phyloP scores from a whole-genome alignment of 2,329 filamentous ascomycete genomes.

The Rutstroemia sydowiana region DNA sequence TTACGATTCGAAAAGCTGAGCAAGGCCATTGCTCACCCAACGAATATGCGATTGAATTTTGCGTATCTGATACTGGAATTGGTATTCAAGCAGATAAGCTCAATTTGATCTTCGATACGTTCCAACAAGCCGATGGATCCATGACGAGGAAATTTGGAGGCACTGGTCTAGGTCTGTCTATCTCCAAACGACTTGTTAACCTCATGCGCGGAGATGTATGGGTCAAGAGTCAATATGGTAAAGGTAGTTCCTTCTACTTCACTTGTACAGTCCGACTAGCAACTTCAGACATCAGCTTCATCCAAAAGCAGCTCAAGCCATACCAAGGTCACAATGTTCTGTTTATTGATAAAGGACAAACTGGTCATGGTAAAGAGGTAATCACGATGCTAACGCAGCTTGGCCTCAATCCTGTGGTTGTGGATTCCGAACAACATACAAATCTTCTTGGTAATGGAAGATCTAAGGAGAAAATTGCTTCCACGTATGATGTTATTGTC shows the following conservation, averaged over 20 bases:
- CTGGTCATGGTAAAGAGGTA: constrained; percentile 68
- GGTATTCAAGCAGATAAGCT: constrained; percentile 94
- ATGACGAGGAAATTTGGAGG: constrained; percentile 95
- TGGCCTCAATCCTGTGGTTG: constrained; percentile 73
- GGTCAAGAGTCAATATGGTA: constrained; percentile 87
- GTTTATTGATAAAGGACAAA: constrained; percentile 88
- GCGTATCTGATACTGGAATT: constrained; percentile 93
- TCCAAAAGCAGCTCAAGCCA: constrained; percentile 78
- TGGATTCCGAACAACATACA: constrained; percentile 67
- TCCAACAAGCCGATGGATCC: constrained; percentile 95
- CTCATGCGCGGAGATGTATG: constrained; percentile 95
- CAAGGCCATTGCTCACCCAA: constrained; percentile 58
- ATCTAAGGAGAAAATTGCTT: constrained; percentile 35
- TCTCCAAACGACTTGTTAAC: constrained; percentile 89
- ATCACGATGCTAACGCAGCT: constrained; percentile 70
- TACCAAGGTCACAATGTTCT: constrained; percentile 89
- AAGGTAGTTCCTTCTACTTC: constrained; percentile 93
- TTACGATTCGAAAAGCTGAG: constrained; percentile 73
- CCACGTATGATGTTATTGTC: constrained; percentile 83
- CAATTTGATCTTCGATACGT: constrained; percentile 96
- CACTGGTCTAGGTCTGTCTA: constrained; percentile 87
- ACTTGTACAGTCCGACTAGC: constrained; percentile 86
- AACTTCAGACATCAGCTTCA: constrained; percentile 66
- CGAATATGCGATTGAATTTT: constrained; percentile 92
- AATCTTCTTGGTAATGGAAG: constrained; percentile 42